Conservation (phyloP, 2,329 filamentous ascomycete genomes). For the Colletotrichum sp. region DNA sequence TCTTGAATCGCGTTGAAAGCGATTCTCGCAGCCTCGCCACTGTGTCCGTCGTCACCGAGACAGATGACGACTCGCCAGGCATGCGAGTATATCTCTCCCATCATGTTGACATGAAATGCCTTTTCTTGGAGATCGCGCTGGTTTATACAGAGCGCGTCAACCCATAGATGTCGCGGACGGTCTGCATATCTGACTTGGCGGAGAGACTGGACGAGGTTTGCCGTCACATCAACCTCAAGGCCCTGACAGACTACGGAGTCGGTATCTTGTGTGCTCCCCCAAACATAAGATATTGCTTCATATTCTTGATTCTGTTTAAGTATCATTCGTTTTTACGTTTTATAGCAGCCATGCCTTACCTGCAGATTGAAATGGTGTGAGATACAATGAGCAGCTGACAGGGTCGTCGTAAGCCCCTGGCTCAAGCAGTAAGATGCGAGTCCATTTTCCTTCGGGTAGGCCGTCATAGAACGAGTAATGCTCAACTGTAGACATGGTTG, state of each 20-base stretch:
- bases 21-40: neutral
- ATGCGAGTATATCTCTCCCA: neutral
- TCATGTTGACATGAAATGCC: neutral
- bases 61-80: neutral
- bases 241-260: neutral
- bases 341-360: neutral
- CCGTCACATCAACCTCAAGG: neutral
- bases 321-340: neutral
- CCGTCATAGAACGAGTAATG: neutral
- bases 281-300: neutral
- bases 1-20: neutral
- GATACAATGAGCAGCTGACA: neutral
- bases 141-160: neutral
- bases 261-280: neutral
- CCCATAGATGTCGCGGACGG: neutral
- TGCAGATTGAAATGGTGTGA: neutral
- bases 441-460: neutral
- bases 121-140: neutral
- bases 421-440: neutral
- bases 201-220: neutral
- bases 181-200: neutral
- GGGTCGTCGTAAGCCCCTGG: neutral
- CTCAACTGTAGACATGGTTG: neutral
- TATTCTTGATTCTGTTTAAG: rapidly evolving
- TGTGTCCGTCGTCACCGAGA: neutral